Conservation (phyloP, 345 rosid species). For the Ceriops decandra region DNA sequence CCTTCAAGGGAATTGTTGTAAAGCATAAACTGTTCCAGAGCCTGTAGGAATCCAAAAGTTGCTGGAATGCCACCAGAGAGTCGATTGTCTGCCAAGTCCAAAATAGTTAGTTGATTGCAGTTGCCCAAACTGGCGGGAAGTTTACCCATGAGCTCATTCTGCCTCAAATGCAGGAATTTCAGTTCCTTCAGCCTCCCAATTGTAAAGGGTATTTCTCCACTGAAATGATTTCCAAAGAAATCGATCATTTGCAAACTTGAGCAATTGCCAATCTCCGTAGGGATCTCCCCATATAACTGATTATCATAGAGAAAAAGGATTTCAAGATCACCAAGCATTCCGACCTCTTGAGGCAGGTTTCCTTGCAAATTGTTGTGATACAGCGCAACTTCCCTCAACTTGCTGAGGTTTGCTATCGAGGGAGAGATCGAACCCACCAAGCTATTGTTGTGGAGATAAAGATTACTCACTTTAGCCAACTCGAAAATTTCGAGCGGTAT, state of each 20-base stretch:
- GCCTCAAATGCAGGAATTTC: constrained; percentile 71
- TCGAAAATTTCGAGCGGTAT: constrained; percentile 58
- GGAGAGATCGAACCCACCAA: constrained; percentile 68
- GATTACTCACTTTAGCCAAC: constrained; percentile 48
- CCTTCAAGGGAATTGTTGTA: constrained; percentile 89
- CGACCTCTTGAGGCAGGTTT: constrained; percentile 59
- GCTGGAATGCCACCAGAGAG: constrained; percentile 64
- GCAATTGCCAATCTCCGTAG: constrained; percentile 81
- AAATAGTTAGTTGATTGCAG: constrained; percentile 61
- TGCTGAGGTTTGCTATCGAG: constrained; percentile 56
- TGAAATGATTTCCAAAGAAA: constrained; percentile 68
- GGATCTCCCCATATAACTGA: constrained; percentile 60
- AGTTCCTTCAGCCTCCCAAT: constrained; percentile 57
- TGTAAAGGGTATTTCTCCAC: constrained; percentile 60
- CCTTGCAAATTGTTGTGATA: constrained; percentile 76
- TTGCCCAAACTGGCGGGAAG: constrained; percentile 70
- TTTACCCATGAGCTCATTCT: constrained; percentile 59
- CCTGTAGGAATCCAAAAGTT: constrained; percentile 47
- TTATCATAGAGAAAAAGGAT: constrained; percentile 75
- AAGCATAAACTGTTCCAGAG: constrained; percentile 71
- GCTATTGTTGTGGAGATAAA: constrained; percentile 87
- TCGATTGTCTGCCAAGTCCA: constrained; percentile 85
- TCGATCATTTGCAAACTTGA: constrained; percentile 70
- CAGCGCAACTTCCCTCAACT: constrained; percentile 60
- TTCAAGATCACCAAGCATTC: constrained; percentile 48